A percentile compares a stretch with the other conserved stretches of the same genome.
These are phyloP conservation scores for Lenzites betulinus DNA, from an alignment of 768 basidiomycete genomes.

Conservation along the genomic window DNA sequence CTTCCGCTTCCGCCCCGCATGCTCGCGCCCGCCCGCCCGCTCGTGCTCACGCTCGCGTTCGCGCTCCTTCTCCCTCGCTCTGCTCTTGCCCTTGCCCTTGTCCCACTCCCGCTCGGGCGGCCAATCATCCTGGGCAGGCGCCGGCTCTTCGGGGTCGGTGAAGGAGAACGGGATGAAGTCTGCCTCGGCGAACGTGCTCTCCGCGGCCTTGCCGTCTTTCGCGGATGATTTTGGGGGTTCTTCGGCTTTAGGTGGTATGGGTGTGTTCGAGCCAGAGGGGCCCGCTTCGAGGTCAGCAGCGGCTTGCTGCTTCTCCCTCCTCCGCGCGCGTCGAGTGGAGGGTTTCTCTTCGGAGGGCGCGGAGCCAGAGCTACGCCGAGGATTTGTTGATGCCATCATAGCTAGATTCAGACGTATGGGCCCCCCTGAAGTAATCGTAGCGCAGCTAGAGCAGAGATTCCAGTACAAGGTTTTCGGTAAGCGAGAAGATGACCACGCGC, in stretches of 20 bases:
- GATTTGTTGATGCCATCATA: slow-evolving; percentile 17
- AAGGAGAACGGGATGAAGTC: slow-evolving; percentile 37
- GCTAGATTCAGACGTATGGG: not conserved
- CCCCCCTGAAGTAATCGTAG: too few relatives aligned
- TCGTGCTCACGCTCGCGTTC: not conserved
- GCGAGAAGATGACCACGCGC: too few relatives aligned
- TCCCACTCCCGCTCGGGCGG: slow-evolving; percentile 30
- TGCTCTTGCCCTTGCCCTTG: slow-evolving; percentile 21
- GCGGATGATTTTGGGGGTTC: not conserved
- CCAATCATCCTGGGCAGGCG: slow-evolving; percentile 9
- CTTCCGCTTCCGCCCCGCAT: slow-evolving; percentile 47
- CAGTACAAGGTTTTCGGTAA: too few relatives aligned
- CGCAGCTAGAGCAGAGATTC: too few relatives aligned
- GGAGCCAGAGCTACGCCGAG: slow-evolving; percentile 9
- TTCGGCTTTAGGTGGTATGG: not conserved
- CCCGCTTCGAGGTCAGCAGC: slow-evolving; percentile 7
- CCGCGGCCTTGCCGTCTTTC: not conserved
- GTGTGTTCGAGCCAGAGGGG: slow-evolving; percentile 2
- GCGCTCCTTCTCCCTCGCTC: slow-evolving; percentile 6
- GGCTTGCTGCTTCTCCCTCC: slow-evolving; percentile 18
- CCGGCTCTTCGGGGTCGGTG: slow-evolving; percentile 27
- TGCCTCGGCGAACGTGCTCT: slow-evolving; percentile 22
- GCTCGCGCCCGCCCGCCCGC: slow-evolving; percentile 10
- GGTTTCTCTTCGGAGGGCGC: slow-evolving; percentile 6
- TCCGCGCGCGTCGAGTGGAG: slow-evolving; percentile 11